phyloP scores from a whole-genome alignment of 2,329 filamentous ascomycete genomes.

The Rhinocladiella similis region DNA sequence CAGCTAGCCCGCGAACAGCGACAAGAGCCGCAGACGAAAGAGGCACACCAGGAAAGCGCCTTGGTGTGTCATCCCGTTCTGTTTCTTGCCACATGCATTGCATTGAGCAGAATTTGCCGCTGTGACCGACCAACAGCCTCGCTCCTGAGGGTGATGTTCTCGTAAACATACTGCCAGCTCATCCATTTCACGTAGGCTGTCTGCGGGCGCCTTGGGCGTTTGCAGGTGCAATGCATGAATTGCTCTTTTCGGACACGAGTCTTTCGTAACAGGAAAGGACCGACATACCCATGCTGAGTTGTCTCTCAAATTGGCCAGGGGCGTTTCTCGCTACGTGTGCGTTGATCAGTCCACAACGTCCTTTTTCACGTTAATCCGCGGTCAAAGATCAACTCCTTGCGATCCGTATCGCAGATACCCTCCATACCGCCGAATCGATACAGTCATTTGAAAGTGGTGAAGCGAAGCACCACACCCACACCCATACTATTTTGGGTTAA shows the following conservation, averaged over 20 bases:
- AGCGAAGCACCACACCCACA: not conserved
- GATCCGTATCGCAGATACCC: not conserved
- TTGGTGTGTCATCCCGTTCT: not conserved
- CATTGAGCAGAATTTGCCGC: not conserved
- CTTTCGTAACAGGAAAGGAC: not conserved
- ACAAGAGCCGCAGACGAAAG: not conserved
- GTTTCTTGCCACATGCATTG: not conserved
- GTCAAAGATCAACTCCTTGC: too few relatives aligned
- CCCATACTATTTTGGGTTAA: not conserved
- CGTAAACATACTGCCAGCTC: slow-evolving; percentile 1
- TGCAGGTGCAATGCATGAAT: not conserved
- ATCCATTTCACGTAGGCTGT: not conserved
- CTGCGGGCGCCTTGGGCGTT: not conserved
- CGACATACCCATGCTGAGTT: not conserved
- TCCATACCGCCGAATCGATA: not conserved
- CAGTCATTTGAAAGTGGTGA: not conserved
- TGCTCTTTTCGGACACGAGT: not conserved
- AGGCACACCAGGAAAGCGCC: not conserved
- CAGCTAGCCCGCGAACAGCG: slow-evolving; percentile 2
- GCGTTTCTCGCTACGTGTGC: not conserved
- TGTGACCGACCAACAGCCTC: not conserved
- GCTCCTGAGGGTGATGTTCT: not conserved
- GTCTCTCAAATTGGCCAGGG: not conserved
- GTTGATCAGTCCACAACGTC: not conserved
- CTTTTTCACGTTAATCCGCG: not conserved